Base-by-base conservation (phyloP, 2,329 filamentous ascomycete species). In the Pyrenochaeta sp. region DNA sequence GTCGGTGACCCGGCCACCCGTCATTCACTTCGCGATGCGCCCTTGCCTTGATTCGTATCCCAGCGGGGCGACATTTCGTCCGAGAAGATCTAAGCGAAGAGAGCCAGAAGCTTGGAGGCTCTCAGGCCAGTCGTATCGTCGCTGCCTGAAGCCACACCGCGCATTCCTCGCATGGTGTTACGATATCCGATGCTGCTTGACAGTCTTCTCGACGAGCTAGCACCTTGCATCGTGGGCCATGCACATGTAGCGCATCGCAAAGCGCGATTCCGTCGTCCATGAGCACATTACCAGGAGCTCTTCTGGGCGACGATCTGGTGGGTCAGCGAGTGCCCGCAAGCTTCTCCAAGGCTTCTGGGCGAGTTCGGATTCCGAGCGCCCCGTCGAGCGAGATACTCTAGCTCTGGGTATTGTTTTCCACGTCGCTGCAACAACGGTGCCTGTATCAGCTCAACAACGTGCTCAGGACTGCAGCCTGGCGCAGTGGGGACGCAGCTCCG, bases 101-200 rank as follows among this genome's bases (percentile, higher is more conserved):
- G 8, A 15, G 4, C 14, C 7, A 17, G 15, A 20, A 7, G 13
- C 20, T 22, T 6, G n/a, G 15, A n/a, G 11, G 18, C 10, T n/a
- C n/a, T 19, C 30, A 32, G 9, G 18, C 7, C 13, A 34, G 9
- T 22, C 10, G 31, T 18, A 28, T 15, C 14, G 23, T 21, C 39
- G 48, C 40, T 44, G 50, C 50, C 50, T 53, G 32, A 37, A 41
- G 32, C 36, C 41, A 39, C 28, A 39, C 15, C 9, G 35, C 23
- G 26, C 21, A 19, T 28, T 37, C 10, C 22, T 34, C 37, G 26
- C 32, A 37, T 22, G 18, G 37, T 23, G 1, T 17, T 31, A 26
- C 21, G 19, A 28, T 10, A n/a, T 19, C 17, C 44, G 43, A 51
- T 51, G 39, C 21, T 11, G 19, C 31, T 19, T 26, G 43, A 26